Base-by-base conservation (phyloP, 2,329 filamentous ascomycete genomes). In the Diaporthe citrichinensis region DNA sequence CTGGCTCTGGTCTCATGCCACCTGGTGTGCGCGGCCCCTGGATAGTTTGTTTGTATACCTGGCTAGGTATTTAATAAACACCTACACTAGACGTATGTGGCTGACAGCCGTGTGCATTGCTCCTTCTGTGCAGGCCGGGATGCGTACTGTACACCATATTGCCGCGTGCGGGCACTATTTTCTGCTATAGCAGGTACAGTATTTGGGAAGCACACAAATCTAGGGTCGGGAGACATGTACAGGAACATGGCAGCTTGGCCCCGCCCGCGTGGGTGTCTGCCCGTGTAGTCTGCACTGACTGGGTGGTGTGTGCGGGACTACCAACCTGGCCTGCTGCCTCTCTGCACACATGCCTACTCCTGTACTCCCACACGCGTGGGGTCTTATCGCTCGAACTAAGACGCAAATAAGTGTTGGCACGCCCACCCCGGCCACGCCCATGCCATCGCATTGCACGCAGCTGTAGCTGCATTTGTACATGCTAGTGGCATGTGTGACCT, bases 341-440 rank as follows among this genome's bases (percentile, higher is more conserved):
- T 14, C 55, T 34, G 25, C n/a, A 10, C 49, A 15, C n/a, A 53
- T 34, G n/a, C 41, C 23, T 34, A 15, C 41, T 20, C 25, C n/a
- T 20, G 14, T 17, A 34, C 65, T 28, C 65, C 14, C 49, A 53
- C 31, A 34, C 31, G 3, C 44, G 49, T 53, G 28, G 34, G 28
- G 31, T 14, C 65, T 69, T 69, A 69, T 69, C 65, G 65, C 65
- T 53, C 28, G 7, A 28, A 17, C n/a, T 17, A n/a, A 49, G 23
- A 51, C 20, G 28, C 17, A 46, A 46, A 41, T 17, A 49, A 34
- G 20, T 28, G 61, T 46, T 67, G 61, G 44, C 61, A 67, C 44
- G 28, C 41, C 61, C 61, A 39, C 31, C 20, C 44, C 0, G 55
- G 12, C 31, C 31, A 59, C 14, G 31, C 58, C 58, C 36, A 28